Evolutionary conservation across 345 rosid genomes (phyloP).

Genomic region (Abelmoschus esculentus): DNA sequence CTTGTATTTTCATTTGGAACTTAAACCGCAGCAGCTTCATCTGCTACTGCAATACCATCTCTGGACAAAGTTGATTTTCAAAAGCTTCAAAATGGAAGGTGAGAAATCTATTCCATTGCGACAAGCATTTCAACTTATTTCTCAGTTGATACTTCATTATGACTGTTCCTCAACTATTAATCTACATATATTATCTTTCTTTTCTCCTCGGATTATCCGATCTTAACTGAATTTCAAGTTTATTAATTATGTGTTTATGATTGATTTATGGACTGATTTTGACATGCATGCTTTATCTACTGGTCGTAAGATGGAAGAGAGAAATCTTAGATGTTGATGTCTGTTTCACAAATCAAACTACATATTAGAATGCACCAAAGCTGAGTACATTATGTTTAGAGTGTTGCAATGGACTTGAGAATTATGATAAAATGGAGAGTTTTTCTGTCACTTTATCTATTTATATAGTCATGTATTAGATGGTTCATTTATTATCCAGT

Average conservation of each 20-base stretch:
- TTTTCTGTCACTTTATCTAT: too few relatives aligned
- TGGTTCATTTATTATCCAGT: too few relatives aligned
- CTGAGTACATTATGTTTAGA: too few relatives aligned
- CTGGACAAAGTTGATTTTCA: conserved; percentile 58
- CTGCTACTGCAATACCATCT: conserved; percentile 47
- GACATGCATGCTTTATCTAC: too few relatives aligned
- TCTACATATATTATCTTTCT: background rate
- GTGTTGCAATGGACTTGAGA: too few relatives aligned
- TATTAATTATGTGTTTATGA: background rate
- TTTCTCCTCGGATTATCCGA: background rate
- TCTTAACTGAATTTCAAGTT: background rate
- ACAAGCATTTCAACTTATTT: background rate
- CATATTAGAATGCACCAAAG: too few relatives aligned
- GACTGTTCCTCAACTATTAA: background rate
- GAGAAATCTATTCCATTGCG: background rate
- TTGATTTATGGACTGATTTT: background rate
- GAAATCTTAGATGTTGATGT: too few relatives aligned
- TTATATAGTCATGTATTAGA: too few relatives aligned
- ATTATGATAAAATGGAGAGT: too few relatives aligned
- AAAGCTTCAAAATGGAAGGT: conserved; percentile 99
- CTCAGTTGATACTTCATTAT: background rate
- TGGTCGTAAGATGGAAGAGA: too few relatives aligned
- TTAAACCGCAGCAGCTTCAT: conserved; percentile 50
- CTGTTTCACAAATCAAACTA: too few relatives aligned
- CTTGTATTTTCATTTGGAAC: conserved; percentile 10